phyloP scores from a whole-genome alignment of 2,329 filamentous ascomycete species.

The Fusarium compactum region DNA sequence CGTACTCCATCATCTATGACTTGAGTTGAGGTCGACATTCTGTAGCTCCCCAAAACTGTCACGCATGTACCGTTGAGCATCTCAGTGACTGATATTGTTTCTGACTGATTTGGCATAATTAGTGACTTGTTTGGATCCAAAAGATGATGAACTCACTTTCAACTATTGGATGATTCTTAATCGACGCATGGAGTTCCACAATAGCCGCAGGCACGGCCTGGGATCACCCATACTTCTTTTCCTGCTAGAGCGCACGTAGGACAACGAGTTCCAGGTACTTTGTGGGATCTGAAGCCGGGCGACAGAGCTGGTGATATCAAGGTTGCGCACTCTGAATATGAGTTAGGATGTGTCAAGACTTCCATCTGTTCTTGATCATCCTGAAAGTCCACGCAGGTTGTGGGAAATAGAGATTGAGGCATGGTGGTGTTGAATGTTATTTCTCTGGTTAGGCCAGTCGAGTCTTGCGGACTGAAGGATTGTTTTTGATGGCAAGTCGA shows the following conservation, averaged over 20 bases:
- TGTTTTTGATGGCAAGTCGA: neutral
- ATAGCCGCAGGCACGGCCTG: slow-evolving; percentile 63
- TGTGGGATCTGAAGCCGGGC: slow-evolving; percentile 15
- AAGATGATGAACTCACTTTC: slow-evolving; percentile 8
- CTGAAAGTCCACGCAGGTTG: neutral
- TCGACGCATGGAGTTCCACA: slow-evolving; percentile 60
- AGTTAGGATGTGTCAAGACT: neutral
- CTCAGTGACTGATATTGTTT: neutral
- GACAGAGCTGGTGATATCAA: neutral
- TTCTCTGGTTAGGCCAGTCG: neutral
- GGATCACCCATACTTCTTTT: slow-evolving; percentile 68
- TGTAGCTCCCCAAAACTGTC: neutral
- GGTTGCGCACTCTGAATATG: neutral
- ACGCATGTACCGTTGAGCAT: neutral
- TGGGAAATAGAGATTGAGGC: slow-evolving; percentile 14
- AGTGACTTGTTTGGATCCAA: neutral
- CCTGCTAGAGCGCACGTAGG: slow-evolving; percentile 63
- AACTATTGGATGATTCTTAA: slow-evolving; percentile 8
- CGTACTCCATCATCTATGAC: neutral
- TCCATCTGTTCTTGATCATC: neutral
- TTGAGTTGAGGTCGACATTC: neutral
- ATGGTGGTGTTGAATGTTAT: slow-evolving; percentile 24
- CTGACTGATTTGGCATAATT: neutral
- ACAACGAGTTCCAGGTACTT: slow-evolving; percentile 65
- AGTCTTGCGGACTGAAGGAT: neutral